Conservation (phyloP, 441 rosid genomes). For the Brassica balearica region DNA sequence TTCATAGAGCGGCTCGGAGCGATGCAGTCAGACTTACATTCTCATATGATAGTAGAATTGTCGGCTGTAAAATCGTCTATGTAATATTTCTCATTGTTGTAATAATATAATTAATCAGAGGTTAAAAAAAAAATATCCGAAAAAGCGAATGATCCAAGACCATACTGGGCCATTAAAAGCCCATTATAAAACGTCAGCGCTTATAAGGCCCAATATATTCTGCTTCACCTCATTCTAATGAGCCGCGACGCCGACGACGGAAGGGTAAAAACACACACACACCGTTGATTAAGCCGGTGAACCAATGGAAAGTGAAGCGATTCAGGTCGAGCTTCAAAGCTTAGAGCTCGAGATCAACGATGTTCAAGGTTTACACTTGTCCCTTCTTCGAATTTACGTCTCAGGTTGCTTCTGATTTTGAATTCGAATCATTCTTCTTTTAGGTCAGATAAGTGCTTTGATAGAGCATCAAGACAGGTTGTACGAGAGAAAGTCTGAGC, state of each 20-base stretch:
- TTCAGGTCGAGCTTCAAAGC: slow-evolving; percentile 58
- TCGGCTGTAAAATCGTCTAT: no score
- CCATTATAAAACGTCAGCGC: background rate
- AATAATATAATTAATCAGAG: no score
- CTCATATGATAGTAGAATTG: no score
- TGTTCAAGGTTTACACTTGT: slow-evolving; percentile 56
- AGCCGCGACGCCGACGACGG: slow-evolving; percentile 30
- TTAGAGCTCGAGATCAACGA: slow-evolving; percentile 62
- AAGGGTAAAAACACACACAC: background rate
- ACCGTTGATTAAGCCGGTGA: slow-evolving; percentile 28
- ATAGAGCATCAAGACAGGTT: slow-evolving; percentile 78
- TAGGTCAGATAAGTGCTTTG: slow-evolving; percentile 73
- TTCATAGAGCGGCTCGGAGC: no score
- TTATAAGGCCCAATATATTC: slow-evolving; percentile 14
- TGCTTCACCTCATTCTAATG: slow-evolving; percentile 12
- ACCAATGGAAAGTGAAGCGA: slow-evolving; percentile 54
- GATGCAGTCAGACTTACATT: no score
- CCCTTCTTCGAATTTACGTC: slow-evolving; percentile 15
- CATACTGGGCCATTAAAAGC: background rate
- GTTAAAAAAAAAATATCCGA: no score
- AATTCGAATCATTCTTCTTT: background rate
- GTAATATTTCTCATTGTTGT: no score
- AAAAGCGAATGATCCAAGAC: no score
- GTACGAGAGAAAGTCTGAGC: slow-evolving; percentile 71
- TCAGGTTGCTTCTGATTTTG: slow-evolving; percentile 7